Conservation (phyloP, 148 eudicot genomes). For the Fagopyrum tataricum region DNA sequence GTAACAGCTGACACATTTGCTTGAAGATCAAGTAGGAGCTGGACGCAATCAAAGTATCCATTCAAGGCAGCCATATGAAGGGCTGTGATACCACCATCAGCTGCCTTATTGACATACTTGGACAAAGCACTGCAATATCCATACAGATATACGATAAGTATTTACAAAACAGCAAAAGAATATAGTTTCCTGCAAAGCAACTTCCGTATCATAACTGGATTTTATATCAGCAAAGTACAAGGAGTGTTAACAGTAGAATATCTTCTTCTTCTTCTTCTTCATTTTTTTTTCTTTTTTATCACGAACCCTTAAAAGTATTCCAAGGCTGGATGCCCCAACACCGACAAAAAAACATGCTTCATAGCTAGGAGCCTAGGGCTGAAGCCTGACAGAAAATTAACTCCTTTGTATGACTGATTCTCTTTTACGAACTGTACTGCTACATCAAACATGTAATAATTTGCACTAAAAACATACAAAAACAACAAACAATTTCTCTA, state of each 20-base stretch:
- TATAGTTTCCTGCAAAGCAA: not conserved
- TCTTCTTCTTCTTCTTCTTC: not conserved
- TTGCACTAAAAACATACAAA: not conserved
- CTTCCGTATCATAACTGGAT: not conserved
- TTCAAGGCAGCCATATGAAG: constrained; percentile 98
- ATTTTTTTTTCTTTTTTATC: not conserved
- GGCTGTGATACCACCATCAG: constrained; percentile 98
- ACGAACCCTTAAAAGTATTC: not conserved
- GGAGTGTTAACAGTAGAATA: not conserved
- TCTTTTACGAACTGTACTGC: not conserved
- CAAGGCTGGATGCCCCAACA: not conserved
- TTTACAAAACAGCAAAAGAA: not conserved
- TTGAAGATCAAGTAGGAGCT: constrained; percentile 83
- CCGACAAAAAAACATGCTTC: not conserved
- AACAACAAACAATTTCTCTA: not conserved
- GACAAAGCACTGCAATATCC: constrained; percentile 58
- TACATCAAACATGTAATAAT: not conserved
- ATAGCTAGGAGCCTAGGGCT: not conserved
- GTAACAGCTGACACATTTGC: constrained; percentile 86
- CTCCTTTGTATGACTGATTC: not conserved
- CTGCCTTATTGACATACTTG: constrained; percentile 86
- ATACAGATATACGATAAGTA: not conserved
- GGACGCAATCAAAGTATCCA: constrained; percentile 84
- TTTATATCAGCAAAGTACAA: not conserved
- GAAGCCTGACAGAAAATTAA: not conserved